Evolutionary conservation across 352 stramenopile genomes (phyloP), one percentile per base, ranked within the genome.

Genomic region (Phytopythium aichiense): DNA sequence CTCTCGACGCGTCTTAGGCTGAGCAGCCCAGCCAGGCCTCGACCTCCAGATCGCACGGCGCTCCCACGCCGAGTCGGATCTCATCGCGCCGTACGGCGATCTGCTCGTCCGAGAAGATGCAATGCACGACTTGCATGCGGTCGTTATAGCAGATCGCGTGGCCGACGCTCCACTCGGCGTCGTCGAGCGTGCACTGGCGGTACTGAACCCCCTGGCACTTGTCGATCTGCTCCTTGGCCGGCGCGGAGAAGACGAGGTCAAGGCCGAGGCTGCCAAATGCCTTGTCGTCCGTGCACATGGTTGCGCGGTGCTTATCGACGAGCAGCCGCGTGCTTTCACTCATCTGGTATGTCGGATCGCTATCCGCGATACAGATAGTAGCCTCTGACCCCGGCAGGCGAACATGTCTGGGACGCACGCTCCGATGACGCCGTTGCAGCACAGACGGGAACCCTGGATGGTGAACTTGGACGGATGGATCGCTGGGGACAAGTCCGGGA

Each of bases 371-470:
- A n/a, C 55, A 60, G 1, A 18, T 53, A 15, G 52, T 2, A 3
- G 18, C 1, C 0, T 11, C 25, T 25, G 28, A n/a, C 33, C 40
- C 20, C 18, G n/a, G 15, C 55, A 60, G 20, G 23, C 23, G 4
- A 18, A 9, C 5, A 35, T 1, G 18, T n/a, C 55, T 18, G 20
- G n/a, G 7, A 38, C 23, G 42, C 66, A 73, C 15, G 25, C 8
- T 37, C 18, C 46, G 15, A 74, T 16, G 33, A 67, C 71, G 0
- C 68, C 68, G 25, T 60, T 72, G 54, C 68, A 75, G 40, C 68
- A 75, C 7, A 69, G 13, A 2, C 51, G 22, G 9, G 58, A 30
- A 0, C 20, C 18, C 0, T 50, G 20, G 35, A 71, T 61, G 15
- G n/a, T 50, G 9, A 75, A 13, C 49, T 30, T 28, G 7, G 46